Conservation (phyloP, 179 eudicot species). For the Silene vulgaris region DNA sequence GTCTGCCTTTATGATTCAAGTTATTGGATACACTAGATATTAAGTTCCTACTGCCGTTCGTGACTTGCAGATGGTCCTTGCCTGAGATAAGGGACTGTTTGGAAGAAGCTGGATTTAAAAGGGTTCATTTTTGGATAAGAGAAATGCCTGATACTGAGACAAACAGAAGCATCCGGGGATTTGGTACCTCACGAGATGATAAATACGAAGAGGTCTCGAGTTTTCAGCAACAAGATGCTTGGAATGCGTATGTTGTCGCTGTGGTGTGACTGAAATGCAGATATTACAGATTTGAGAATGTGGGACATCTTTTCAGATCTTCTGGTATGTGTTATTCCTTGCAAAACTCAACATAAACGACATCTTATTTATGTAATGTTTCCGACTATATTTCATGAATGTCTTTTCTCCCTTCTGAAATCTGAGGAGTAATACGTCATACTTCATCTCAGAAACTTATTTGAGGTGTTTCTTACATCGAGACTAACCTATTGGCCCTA, state of each 20-base stretch:
- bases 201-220: conserved; percentile 79
- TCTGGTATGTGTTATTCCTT: conserved; percentile 17
- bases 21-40: not conserved
- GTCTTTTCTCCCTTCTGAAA: not conserved
- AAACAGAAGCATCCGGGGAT: conserved; percentile 55
- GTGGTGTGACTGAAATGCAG: conserved; percentile 42
- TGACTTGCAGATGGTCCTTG: conserved; percentile 71
- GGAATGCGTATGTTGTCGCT: conserved; percentile 91
- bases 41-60: not conserved
- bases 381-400: not conserved
- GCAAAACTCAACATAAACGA: not conserved
- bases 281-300: not conserved
- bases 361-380: conserved; percentile 6
- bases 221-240: conserved; percentile 83
- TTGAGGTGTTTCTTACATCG: too few relatives aligned
- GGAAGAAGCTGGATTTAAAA: conserved; percentile 79
- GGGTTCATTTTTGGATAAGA: conserved; percentile 84
- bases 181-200: conserved; percentile 59
- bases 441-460: too few relatives aligned
- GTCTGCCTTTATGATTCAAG: not conserved
- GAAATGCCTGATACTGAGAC: conserved; percentile 73
- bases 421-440: not conserved
- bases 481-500: too few relatives aligned
- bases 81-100: conserved; percentile 90
- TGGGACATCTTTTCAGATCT: not conserved